These are phyloP conservation scores for Hypseocharis bilobata DNA, from an alignment of 441 rosid genomes.

Conservation along the genomic window DNA sequence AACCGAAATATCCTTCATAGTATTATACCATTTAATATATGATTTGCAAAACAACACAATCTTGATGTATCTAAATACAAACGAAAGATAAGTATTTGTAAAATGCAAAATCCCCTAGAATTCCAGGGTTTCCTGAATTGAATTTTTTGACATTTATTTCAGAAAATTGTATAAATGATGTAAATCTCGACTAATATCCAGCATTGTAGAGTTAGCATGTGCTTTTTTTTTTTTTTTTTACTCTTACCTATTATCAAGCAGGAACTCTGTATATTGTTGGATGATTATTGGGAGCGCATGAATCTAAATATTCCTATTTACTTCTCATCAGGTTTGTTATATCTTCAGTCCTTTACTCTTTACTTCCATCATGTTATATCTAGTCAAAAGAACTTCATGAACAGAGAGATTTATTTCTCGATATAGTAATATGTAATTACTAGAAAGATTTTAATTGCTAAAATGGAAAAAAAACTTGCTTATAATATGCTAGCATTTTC, in stretches of 20 bases:
- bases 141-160: not conserved
- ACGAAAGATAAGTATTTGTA: not conserved
- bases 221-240: not conserved
- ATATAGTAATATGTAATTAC: not conserved
- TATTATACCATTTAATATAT: not conserved
- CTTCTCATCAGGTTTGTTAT: conserved; percentile 76
- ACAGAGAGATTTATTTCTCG: not conserved
- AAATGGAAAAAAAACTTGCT: not conserved
- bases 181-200: not conserved
- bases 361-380: not conserved
- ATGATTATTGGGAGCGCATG: conserved; percentile 97
- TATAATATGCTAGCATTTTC: not conserved
- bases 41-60: not conserved
- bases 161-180: not conserved
- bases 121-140: not conserved
- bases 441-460: too few species aligned
- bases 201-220: not conserved
- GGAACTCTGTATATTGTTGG: conserved; percentile 88
- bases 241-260: conserved; percentile 20
- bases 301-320: conserved; percentile 81
- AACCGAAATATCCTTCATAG: not conserved
- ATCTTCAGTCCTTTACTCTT: conserved; percentile 3
- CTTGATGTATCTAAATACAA: not conserved
- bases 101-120: not conserved
- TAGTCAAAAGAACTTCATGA: not conserved